A percentile compares a stretch with the other conserved stretches of the same genome.
phyloP scores from a whole-genome alignment of 192 early-diverging fungal species.

The Linnemannia schmuckeri region DNA sequence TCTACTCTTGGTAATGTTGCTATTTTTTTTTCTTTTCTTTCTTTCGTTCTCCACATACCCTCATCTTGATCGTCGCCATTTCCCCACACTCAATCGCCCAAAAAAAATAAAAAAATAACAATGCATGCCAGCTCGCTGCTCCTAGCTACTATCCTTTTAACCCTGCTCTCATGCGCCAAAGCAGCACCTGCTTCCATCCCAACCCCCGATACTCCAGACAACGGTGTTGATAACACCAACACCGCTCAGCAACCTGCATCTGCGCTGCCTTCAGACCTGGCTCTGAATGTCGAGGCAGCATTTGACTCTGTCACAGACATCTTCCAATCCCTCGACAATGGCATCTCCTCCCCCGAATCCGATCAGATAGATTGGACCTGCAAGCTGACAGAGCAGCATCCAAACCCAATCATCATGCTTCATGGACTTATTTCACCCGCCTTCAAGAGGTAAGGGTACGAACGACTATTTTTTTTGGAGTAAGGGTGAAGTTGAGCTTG shows the following conservation, averaged over 20 bases:
- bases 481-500: neutral
- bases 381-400: neutral
- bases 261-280: neutral
- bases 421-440: conserved; percentile 22
- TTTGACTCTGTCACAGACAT: neutral
- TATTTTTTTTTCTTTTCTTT: neutral
- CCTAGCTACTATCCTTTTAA: neutral
- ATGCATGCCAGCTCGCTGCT: neutral
- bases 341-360: neutral
- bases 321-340: neutral
- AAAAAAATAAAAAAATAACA: neutral
- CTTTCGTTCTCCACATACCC: neutral
- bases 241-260: neutral
- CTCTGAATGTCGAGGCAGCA: neutral
- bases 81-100: neutral
- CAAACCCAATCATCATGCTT: conserved; percentile 24
- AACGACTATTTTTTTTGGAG: neutral
- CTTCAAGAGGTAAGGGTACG: neutral
- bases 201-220: neutral
- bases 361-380: conserved; percentile 22
- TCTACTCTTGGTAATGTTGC: neutral
- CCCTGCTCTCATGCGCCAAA: neutral
- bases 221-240: neutral
- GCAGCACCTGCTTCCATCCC: neutral
- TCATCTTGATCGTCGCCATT: neutral